Base-by-base conservation (phyloP, 2,329 filamentous ascomycete species). In the Monosporascus sp. region DNA sequence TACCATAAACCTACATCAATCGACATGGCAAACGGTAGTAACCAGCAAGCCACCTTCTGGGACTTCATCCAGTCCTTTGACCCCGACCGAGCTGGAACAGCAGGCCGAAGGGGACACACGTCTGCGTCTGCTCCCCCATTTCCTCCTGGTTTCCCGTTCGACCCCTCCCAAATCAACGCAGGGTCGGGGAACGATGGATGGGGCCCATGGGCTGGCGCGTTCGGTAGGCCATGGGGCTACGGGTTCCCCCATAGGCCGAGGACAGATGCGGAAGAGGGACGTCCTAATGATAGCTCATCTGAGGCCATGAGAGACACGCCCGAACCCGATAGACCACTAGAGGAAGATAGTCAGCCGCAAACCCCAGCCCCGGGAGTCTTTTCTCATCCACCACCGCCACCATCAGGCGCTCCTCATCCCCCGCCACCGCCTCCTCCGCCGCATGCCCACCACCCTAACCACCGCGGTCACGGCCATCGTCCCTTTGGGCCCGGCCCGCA, bases 11-110 rank as follows among this genome's bases (percentile, higher is more conserved):
- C 37, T 53, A 54, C 52, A 57, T 58, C 50, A 59, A 57, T 52
- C 56, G 56, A 63, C 24, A 60, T 55, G 49, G 62, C 54, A 47
- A 52, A 51, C 52, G 49, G 53, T 43, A 54, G 55, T 46, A 43
- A 55, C 31, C 54, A 46, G 3, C 58, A 57, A 48, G 43, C 41
- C 35, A 55, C 60, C 54, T 65, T 66, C 28, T 65, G 64, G 64
- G 65, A 74, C 51, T 74, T 72, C 52, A 48, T 73, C 58, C 67
- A 68, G 55, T 63, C 65, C 22, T 57, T 71, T 35, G 66, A 70
- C 54, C 66, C 68, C 22, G 63, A 60, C 43, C 60, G 62, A 40
- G 52, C 53, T 43, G 59, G 66, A 37, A 52, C 54, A 48, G 44
- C 62, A 22, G 71, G 73, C 43, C 64, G 64, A 18, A 72, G 73